Percentiles rank a stretch among this genome's conserved stretches.
Conservation (phyloP, 2,329 filamentous ascomycete genomes). For the Cytospora piceae region DNA sequence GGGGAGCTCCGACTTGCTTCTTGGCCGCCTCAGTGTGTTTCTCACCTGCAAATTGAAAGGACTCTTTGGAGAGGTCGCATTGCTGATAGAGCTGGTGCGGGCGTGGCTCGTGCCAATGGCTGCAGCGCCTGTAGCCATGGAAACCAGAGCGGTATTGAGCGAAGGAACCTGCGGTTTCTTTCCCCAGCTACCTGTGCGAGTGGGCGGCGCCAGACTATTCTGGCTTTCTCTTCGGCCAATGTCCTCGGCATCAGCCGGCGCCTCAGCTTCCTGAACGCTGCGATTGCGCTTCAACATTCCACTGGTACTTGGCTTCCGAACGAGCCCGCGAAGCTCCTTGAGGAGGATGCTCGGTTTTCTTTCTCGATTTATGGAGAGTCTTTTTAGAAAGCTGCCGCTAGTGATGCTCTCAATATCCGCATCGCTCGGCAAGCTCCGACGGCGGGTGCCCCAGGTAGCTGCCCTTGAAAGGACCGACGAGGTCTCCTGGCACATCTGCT, state of each 20-base stretch:
- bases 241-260: slow-evolving; percentile 37
- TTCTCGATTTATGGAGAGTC: slow-evolving; percentile 57
- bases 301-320: slow-evolving; percentile 53
- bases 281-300: slow-evolving; percentile 52
- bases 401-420: slow-evolving; percentile 62
- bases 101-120: slow-evolving; percentile 61
- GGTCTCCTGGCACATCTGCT: slow-evolving; percentile 57
- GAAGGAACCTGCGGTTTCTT: slow-evolving; percentile 57
- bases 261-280: slow-evolving; percentile 45
- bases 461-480: slow-evolving; percentile 64
- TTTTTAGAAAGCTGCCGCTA: slow-evolving; percentile 66
- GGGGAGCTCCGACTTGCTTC: slow-evolving; percentile 59
- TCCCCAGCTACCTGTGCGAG: slow-evolving; percentile 56
- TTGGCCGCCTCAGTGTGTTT: slow-evolving; percentile 55
- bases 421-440: slow-evolving; percentile 64
- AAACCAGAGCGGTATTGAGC: slow-evolving; percentile 62
- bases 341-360: slow-evolving; percentile 61
- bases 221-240: slow-evolving; percentile 45
- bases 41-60: slow-evolving; percentile 51
- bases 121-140: slow-evolving; percentile 58
- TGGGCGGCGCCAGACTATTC: slow-evolving; percentile 55
- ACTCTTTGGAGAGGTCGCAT: slow-evolving; percentile 57
- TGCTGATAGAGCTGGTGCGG: slow-evolving; percentile 64
- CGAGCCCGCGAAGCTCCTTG: slow-evolving; percentile 53
- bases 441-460: slow-evolving; percentile 72